These are phyloP conservation scores for Phytopythium helicoides DNA, from an alignment of 352 stramenopile species.

Conservation along the genomic window DNA sequence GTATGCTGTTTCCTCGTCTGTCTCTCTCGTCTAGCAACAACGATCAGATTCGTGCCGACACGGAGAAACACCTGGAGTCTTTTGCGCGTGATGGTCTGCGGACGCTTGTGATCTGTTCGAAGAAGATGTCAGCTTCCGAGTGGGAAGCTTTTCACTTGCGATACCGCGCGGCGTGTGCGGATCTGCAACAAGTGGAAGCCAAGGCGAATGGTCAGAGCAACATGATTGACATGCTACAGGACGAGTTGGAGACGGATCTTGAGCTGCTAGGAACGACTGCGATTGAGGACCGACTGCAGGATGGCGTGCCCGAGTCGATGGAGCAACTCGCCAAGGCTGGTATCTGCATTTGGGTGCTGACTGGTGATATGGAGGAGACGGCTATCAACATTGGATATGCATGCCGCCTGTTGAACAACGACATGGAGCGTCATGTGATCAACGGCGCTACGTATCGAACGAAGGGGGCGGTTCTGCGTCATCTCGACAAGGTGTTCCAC, in stretches of 20 bases:
- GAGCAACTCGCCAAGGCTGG: slow-evolving; percentile 67
- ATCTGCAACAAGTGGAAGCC: slow-evolving; percentile 70
- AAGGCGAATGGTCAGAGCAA: slow-evolving; percentile 63
- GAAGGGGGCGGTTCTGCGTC: slow-evolving; percentile 60
- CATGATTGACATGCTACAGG: slow-evolving; percentile 60
- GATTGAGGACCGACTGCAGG: slow-evolving; percentile 86
- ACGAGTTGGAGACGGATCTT: slow-evolving; percentile 78
- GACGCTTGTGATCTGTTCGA: slow-evolving; percentile 83
- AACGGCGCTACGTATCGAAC: slow-evolving; percentile 65
- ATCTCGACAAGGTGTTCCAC: slow-evolving; percentile 82
- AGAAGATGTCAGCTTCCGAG: slow-evolving; percentile 42
- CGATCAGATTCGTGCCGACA: slow-evolving; percentile 34
- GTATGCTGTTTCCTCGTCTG: slow-evolving; percentile 82
- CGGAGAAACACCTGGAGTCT: slow-evolving; percentile 65
- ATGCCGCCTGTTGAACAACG: slow-evolving; percentile 87
- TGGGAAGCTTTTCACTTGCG: slow-evolving; percentile 69
- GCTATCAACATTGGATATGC: slow-evolving; percentile 89
- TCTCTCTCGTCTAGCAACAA: slow-evolving; percentile 35
- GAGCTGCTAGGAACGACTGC: slow-evolving; percentile 79
- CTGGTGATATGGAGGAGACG: slow-evolving; percentile 89
- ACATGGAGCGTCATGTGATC: slow-evolving; percentile 92
- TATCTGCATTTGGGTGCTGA: slow-evolving; percentile 88
- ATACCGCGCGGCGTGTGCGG: slow-evolving; percentile 59
- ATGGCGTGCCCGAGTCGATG: slow-evolving; percentile 82
- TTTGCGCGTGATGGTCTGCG: slow-evolving; percentile 88